Base-by-base conservation (phyloP, 78 protist species). In the Anaeramoeba ignava region DNA sequence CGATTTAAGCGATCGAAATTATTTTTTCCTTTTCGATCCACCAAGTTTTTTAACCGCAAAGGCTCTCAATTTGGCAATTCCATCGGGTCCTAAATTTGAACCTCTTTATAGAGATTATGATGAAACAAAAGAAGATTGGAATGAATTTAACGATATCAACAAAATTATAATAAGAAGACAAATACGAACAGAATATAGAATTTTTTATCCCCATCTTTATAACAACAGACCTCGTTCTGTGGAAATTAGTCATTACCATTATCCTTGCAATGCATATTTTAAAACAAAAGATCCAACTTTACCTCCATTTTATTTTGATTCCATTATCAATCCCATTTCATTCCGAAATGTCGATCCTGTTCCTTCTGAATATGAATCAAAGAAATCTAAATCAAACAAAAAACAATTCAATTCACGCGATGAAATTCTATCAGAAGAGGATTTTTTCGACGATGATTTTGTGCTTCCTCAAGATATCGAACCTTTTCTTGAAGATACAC, bases 61-160 rank as follows among this genome's bases (percentile, higher is more conserved):
- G 96, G 1, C 99, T 36, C 88, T 98, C 78, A 96, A 95, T 86
- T 38, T 93, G 87, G 99, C 99, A 38, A 91, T 98, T 12, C 99
- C 99, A 0, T 99, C 99, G 23, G 99, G 99, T 0, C 99, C 99
- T 1, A 95, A 95, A 87, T 98, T 97, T 88, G 99, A 98, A 85
- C 99, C 99, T 39, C 88, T 98, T 36, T 93, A 82, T 91, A 87
- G 95, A 17, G 99, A 98, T 85, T 54, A 83, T 8, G 93, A 93
- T 3, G 90, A 39, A 38, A 93, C 79, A 40, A 83, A 86, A 38
- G 89, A 87, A 37, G 82, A 83, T 38, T 82, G 86, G 82, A 96
- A 96, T 83, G 99, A 98, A 88, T 98, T 98, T 91, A 96, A 96
- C 81, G 99, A 97, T 88, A 90, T 98, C 89, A 89, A 93, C 90